Percentiles rank a stretch among this genome's conserved stretches.
Conservation (phyloP, 768 basidiomycete species). For the Agrocybe praecox region DNA sequence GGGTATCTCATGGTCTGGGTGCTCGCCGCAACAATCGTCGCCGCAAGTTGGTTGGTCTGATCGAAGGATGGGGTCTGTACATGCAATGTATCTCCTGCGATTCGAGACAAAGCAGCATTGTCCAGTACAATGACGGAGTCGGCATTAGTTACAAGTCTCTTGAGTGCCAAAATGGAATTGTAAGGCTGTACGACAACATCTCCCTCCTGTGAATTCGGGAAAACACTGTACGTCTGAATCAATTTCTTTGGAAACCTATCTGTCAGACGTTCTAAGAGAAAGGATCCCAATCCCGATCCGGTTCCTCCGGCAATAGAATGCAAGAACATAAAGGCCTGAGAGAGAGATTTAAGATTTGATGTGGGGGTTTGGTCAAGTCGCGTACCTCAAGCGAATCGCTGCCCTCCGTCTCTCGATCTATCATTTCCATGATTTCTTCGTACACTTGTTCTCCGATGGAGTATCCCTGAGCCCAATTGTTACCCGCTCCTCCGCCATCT, state of each 20-base stretch:
- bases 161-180: conserved; percentile 91
- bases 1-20: conserved; percentile 97
- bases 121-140: conserved; percentile 98
- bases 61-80: conserved; percentile 86
- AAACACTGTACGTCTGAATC: conserved; percentile 98
- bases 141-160: conserved; percentile 93
- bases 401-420: conserved; percentile 15
- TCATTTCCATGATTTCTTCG: conserved; percentile 17
- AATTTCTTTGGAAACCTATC: conserved; percentile 99
- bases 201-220: conserved; percentile 90
- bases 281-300: conserved; percentile 98
- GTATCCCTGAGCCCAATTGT: conserved; percentile 98
- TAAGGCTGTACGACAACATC: conserved; percentile 99
- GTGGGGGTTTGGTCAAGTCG: no score
- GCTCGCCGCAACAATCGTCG: conserved; percentile 97
- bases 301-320: conserved; percentile 99
- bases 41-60: conserved; percentile 91
- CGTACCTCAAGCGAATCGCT: conserved; percentile 14
- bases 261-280: conserved; percentile 92
- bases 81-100: conserved; percentile 91
- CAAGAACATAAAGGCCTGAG: conserved; percentile 98
- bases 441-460: conserved; percentile 74
- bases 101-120: conserved; percentile 90
- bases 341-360: conserved; percentile 43
- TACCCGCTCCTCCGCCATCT: conserved; percentile 98